Percentiles rank a stretch among this genome's conserved stretches.
Evolutionary conservation across 108 stramenopile genomes (phyloP).

Genomic region (Cyclotella sp.): DNA sequence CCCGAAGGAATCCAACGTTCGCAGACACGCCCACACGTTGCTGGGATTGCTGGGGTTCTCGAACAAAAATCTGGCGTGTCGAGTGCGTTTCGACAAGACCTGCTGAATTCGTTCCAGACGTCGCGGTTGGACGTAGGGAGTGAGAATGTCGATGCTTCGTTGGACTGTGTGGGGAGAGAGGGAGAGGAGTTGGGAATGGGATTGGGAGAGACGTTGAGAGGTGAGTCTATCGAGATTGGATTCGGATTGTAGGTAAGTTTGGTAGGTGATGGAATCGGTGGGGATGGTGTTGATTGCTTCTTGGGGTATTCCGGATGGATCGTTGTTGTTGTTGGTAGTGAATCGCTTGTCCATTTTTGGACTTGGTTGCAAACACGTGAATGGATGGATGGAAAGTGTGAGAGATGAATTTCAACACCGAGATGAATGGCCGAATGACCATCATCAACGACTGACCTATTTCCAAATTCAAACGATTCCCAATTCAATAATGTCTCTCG

Average conservation of each 20-base stretch:
- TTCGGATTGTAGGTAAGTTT: conserved; percentile 44
- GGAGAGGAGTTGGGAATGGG: conserved; percentile 32
- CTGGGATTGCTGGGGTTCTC: conserved; percentile 94
- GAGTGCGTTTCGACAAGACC: conserved; percentile 66
- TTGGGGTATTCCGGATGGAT: conserved; percentile 33
- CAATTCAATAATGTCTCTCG: too few species aligned
- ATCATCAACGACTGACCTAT: too few species aligned
- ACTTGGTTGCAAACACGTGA: too few species aligned
- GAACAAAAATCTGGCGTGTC: conserved; percentile 78
- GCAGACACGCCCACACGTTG: conserved; percentile 95
- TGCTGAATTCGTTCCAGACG: conserved; percentile 68
- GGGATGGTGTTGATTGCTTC: conserved; percentile 38
- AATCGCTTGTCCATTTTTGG: not conserved
- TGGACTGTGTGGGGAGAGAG: conserved; percentile 37
- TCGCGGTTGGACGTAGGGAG: conserved; percentile 59
- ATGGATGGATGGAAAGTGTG: too few species aligned
- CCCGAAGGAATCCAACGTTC: conserved; percentile 91
- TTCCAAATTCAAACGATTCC: too few species aligned
- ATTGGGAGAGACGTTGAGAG: conserved; percentile 15
- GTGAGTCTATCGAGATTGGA: conserved; percentile 26
- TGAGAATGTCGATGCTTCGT: conserved; percentile 40
- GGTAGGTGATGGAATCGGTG: conserved; percentile 44
- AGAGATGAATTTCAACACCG: too few species aligned
- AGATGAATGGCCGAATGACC: too few species aligned
- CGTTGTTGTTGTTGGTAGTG: conserved; percentile 7